These are phyloP conservation scores for Aspergillus hancockii DNA, from an alignment of 495 filamentous ascomycete species.

Conservation along the genomic window DNA sequence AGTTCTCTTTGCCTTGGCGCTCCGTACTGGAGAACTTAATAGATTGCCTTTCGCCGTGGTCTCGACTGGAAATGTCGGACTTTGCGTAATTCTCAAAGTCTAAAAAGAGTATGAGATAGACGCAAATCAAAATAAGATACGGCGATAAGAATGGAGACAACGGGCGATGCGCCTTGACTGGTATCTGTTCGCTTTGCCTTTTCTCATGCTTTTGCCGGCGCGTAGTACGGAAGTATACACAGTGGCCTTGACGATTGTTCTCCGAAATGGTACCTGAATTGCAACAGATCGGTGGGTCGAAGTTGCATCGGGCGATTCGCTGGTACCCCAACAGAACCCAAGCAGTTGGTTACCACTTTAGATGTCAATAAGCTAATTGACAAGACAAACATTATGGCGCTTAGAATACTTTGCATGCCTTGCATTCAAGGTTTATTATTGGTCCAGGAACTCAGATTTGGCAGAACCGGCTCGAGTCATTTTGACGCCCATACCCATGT, in stretches of 20 bases:
- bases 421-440: background rate
- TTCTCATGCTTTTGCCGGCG: background rate
- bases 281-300: conserved; percentile 4
- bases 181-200: background rate
- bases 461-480: background rate
- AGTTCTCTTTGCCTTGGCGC: background rate
- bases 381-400: background rate
- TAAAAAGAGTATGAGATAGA: background rate
- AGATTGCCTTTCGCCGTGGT: background rate
- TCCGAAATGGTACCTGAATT: background rate
- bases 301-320: background rate
- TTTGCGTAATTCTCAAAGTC: background rate
- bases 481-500: background rate
- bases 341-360: background rate
- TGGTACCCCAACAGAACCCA: background rate
- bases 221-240: background rate
- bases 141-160: background rate
- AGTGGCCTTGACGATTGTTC: background rate
- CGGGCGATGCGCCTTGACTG: background rate
- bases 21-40: background rate
- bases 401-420: background rate
- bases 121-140: background rate
- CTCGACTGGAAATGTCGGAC: background rate
- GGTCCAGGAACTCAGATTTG: background rate
- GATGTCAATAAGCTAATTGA: background rate